Percentiles rank a stretch among this genome's conserved stretches.
phyloP scores from a whole-genome alignment of 2,329 filamentous ascomycete species.

The Biscogniauxia sp. region DNA sequence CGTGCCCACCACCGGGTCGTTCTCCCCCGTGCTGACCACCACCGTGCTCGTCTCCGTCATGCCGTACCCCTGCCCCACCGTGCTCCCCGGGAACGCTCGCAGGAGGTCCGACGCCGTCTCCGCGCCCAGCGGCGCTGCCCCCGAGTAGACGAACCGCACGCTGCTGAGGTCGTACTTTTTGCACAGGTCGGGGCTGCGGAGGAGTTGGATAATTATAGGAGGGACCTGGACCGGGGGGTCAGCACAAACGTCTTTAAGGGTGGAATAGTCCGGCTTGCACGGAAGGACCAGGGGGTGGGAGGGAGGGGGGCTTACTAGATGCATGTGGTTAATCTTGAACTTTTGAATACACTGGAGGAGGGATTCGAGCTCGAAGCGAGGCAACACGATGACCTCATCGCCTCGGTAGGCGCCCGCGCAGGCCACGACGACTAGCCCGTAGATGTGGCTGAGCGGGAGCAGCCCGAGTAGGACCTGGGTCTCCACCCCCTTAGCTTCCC shows the following conservation, averaged over 20 bases:
- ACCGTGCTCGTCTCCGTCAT: constrained; percentile 77
- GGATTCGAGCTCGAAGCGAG: constrained; percentile 67
- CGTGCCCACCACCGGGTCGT: constrained; percentile 69
- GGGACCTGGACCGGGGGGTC: constrained; percentile 56
- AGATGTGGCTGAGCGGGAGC: constrained; percentile 76
- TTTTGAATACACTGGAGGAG: constrained; percentile 63
- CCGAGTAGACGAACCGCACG: constrained; percentile 65
- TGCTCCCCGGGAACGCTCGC: constrained; percentile 47
- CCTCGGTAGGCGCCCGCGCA: constrained; percentile 66
- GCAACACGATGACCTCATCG: constrained; percentile 68
- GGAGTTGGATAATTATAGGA: constrained; percentile 76
- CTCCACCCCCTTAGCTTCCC: constrained; percentile 28
- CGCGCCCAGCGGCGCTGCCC: constrained; percentile 73
- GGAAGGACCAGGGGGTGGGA: neutral
- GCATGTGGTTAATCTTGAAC: constrained; percentile 65
- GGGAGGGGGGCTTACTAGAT: constrained; percentile 49
- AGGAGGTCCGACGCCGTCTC: constrained; percentile 63
- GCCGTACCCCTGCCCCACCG: constrained; percentile 68
- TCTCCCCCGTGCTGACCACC: constrained; percentile 55
- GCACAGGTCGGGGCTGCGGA: constrained; percentile 60
- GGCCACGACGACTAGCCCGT: constrained; percentile 68
- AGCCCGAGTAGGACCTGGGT: constrained; percentile 55
- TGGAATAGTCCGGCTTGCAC: neutral
- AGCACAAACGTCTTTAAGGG: neutral
- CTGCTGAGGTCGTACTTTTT: constrained; percentile 70